A percentile compares a stretch with the other conserved stretches of the same genome.
phyloP scores from a whole-genome alignment of 345 rosid genomes.

The Hibiscus tridactylites region DNA sequence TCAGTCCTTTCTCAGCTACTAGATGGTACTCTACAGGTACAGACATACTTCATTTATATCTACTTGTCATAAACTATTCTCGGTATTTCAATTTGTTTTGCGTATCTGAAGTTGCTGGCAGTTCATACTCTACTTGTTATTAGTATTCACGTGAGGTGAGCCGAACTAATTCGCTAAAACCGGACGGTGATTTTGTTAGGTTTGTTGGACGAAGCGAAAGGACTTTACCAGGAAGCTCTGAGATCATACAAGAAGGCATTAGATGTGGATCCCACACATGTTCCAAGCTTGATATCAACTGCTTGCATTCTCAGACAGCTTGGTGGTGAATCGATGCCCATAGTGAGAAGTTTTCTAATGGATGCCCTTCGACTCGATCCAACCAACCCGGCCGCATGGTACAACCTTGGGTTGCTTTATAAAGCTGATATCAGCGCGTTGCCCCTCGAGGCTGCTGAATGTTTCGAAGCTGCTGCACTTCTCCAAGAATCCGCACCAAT shows the following conservation, averaged over 20 bases:
- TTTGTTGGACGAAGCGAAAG: conserved; percentile 34
- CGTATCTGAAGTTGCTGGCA: too few relatives aligned
- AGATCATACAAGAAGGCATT: conserved; percentile 38
- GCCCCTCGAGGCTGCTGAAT: conserved; percentile 42
- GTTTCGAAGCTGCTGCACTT: conserved; percentile 51
- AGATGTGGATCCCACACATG: conserved; percentile 44
- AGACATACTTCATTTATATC: too few relatives aligned
- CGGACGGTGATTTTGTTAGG: conserved; percentile 24
- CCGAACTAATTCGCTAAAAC: neutral
- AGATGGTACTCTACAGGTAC: conserved; percentile 52
- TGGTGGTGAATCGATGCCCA: conserved; percentile 25
- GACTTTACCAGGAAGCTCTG: conserved; percentile 44
- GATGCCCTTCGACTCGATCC: conserved; percentile 46
- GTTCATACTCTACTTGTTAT: neutral
- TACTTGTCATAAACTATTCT: neutral
- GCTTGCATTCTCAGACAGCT: conserved; percentile 39
- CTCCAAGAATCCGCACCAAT: conserved; percentile 48
- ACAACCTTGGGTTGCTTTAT: conserved; percentile 49
- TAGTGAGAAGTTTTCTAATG: conserved; percentile 39
- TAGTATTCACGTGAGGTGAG: neutral
- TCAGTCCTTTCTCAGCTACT: conserved; percentile 48
- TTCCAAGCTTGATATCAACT: conserved; percentile 48
- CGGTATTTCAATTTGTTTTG: neutral
- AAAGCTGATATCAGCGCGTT: conserved; percentile 30
- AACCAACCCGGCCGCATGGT: conserved; percentile 48